These are phyloP conservation scores for Epichloe elymi DNA, from an alignment of 2,329 filamentous ascomycete genomes.

Conservation along the genomic window DNA sequence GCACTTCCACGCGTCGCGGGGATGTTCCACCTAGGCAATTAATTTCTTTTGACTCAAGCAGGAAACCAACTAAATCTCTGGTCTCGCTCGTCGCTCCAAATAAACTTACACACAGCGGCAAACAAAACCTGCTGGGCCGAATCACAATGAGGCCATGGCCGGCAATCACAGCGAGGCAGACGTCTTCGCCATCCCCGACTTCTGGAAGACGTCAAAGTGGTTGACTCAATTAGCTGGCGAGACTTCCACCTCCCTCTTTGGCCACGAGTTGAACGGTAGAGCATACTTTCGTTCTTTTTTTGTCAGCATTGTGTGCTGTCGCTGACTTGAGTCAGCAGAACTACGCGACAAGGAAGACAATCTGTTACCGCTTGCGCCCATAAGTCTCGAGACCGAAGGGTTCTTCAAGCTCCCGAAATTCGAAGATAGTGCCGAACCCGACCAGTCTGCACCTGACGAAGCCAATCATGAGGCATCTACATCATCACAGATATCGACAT, in stretches of 20 bases:
- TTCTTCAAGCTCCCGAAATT: slow-evolving; percentile 17
- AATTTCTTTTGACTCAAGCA: too few species aligned
- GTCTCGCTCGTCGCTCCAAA: too few species aligned
- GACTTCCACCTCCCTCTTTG: slow-evolving; percentile 28
- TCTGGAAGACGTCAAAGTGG: slow-evolving; percentile 43
- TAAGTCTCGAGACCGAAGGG: slow-evolving; percentile 14
- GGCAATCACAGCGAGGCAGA: slow-evolving; percentile 33
- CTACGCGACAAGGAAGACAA: background rate
- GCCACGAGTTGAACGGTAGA: slow-evolving; percentile 22
- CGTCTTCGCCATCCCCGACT: slow-evolving; percentile 50
- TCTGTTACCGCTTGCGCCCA: slow-evolving; percentile 10
- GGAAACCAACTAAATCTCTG: too few species aligned
- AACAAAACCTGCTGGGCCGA: background rate
- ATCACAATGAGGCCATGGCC: slow-evolving; percentile 16
- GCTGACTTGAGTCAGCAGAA: background rate
- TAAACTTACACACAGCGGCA: background rate
- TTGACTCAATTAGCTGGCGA: slow-evolving; percentile 20
- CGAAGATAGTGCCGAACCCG: background rate
- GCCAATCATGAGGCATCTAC: background rate
- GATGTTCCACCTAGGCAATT: too few species aligned
- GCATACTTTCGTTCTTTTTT: background rate
- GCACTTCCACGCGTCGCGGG: too few species aligned
- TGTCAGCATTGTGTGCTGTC: background rate
- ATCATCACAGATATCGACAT: slow-evolving; percentile 2
- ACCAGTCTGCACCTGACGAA: background rate